These are phyloP conservation scores for Coix lacrymajobi DNA, from an alignment of 176 grass and related monocot genomes.

Conservation along the genomic window DNA sequence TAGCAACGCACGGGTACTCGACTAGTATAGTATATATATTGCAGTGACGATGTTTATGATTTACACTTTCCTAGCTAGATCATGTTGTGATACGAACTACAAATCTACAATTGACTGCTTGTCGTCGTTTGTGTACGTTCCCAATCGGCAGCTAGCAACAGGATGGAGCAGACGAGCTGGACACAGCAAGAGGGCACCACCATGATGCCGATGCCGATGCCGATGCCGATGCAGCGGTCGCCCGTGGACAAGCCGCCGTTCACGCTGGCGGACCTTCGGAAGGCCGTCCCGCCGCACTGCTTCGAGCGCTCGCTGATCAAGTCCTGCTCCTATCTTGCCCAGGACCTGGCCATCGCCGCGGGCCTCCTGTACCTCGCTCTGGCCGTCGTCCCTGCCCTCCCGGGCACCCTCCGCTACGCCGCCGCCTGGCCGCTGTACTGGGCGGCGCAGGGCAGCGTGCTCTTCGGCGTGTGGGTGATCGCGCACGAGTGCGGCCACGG, in stretches of 20 bases:
- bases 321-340: background rate
- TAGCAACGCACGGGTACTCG: too few relatives aligned
- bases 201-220: too few relatives aligned
- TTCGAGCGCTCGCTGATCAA: background rate
- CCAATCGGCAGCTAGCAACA: too few relatives aligned
- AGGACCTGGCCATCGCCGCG: background rate
- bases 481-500: background rate
- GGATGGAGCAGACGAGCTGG: too few relatives aligned
- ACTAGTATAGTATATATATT: too few relatives aligned
- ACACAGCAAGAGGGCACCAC: too few relatives aligned
- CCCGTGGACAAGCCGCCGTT: background rate
- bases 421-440: background rate
- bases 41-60: too few relatives aligned
- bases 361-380: background rate
- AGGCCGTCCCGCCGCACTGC: background rate
- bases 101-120: too few relatives aligned
- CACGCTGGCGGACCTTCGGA: background rate
- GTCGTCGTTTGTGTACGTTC: too few relatives aligned
- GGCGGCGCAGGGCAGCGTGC: background rate
- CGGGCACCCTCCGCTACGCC: background rate
- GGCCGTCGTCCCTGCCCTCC: background rate
- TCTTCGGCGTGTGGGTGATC: background rate
- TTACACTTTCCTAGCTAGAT: too few relatives aligned
- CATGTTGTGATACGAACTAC: too few relatives aligned
- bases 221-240: too few relatives aligned